Conservation (phyloP, 1,284 basidiomycete species). For the Cystobasidium pallidum region DNA sequence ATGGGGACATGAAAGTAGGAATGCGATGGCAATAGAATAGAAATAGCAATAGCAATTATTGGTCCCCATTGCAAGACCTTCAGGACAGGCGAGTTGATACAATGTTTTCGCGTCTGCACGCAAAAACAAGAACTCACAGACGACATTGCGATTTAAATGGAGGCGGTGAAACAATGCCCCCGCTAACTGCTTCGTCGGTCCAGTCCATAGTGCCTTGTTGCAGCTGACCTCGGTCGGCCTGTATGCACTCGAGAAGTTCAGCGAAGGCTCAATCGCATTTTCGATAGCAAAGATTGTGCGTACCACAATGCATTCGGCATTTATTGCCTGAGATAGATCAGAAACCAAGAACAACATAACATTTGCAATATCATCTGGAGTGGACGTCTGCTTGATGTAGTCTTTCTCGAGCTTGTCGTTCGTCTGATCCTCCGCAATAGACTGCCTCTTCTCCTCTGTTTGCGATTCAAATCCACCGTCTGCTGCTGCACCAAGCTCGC, state of each 20-base stretch:
- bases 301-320: slow-evolving; percentile 26
- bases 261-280: background rate
- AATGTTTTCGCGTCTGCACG: background rate
- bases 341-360: slow-evolving; percentile 19
- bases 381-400: slow-evolving; percentile 3
- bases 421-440: background rate
- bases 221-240: slow-evolving; percentile 28
- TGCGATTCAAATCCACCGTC: slow-evolving; percentile 24
- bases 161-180: slow-evolving; percentile 15
- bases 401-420: background rate
- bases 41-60: no score
- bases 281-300: background rate
- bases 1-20: no score
- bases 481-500: slow-evolving; percentile 7
- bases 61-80: no score
- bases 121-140: background rate
- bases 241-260: background rate
- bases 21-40: no score
- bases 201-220: slow-evolving; percentile 23
- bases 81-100: no score
- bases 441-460: slow-evolving; percentile 7
- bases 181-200: slow-evolving; percentile 10
- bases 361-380: background rate
- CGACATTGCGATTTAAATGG: background rate
- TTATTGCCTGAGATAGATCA: slow-evolving; percentile 17